Base-by-base conservation (phyloP, 306 rosid genomes). In the Rosa persica region DNA sequence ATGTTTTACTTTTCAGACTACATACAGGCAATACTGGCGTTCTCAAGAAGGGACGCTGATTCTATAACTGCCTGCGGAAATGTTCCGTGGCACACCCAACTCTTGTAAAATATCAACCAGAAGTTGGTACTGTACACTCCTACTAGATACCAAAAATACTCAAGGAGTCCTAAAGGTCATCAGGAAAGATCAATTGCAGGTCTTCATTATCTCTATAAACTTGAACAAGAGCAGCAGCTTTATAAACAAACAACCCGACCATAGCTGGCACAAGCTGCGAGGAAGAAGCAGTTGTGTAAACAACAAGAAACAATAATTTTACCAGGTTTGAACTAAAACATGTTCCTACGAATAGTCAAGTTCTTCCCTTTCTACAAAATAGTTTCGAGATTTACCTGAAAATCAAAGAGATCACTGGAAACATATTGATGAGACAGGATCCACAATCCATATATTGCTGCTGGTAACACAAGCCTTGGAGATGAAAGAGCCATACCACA, bases 401-500 rank as follows among this genome's bases (percentile, higher is more conserved):
- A 94, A 88, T 94, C 97, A 72, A 94, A 89, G 65, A 87, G 79
- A 77, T 91, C 91, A 58, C 78, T 81, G 78, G 82, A 36, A 61
- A 92, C 54, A 84, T 86, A 88, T 66, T 57, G 89, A 85, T 92
- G 97, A 74, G 89, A 87, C 73, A 94, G 79, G 64, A 81, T 72
- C 97, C 97, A 94, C 17, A 92, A 72, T 49, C 97, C 97, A 75
- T 76, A 94, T 75, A 94, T 85, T 76, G 92, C 84, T 19, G 97
- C 97, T 6, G 97, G 98, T 79, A 94, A 88, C 78, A 90, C 91
- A 67, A 94, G 98, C 87, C 98, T 87, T 25, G 98, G 97, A 57
- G 98, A 94, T 34, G 98, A 94, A 66, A 94, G 90, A 46, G 97
- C 89, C 65, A 94, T 86, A 55, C 95, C 72, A 74, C 87, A 79